Conservation (phyloP, 176 grass and related monocot species). For the Aegilops umbellulata region DNA sequence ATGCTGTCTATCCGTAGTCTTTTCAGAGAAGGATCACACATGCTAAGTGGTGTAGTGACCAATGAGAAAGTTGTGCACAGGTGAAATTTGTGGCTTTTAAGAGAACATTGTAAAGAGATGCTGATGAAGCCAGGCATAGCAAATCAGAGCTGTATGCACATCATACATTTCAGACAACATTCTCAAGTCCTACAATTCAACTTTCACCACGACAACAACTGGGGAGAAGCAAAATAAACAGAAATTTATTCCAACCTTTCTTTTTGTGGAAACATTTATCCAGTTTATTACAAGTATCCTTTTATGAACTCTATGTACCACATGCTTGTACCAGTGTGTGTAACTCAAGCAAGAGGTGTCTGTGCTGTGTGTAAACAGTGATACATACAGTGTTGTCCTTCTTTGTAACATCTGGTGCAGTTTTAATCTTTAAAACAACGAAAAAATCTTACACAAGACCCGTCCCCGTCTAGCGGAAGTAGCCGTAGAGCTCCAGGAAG, state of each 20-base stretch:
- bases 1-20: too few relatives aligned
- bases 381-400: neutral
- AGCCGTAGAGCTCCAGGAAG: slow-evolving; percentile 91
- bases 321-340: neutral
- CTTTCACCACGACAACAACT: too few relatives aligned
- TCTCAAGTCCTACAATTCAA: neutral
- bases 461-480: slow-evolving; percentile 54
- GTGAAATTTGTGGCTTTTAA: too few relatives aligned
- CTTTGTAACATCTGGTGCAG: neutral
- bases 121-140: neutral
- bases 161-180: neutral
- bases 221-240: neutral
- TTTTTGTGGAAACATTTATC: neutral
- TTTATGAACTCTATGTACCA: neutral
- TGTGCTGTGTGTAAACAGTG: slow-evolving; percentile 1
- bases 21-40: too few relatives aligned
- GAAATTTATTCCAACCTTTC: neutral
- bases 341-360: neutral
- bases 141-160: neutral
- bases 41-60: too few relatives aligned
- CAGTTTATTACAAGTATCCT: neutral
- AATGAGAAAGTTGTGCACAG: too few relatives aligned
- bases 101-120: too few relatives aligned
- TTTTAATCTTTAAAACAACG: neutral
- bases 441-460: neutral